phyloP scores from a whole-genome alignment of 169 alveolate genomes.

The Eimeria necatrix region DNA sequence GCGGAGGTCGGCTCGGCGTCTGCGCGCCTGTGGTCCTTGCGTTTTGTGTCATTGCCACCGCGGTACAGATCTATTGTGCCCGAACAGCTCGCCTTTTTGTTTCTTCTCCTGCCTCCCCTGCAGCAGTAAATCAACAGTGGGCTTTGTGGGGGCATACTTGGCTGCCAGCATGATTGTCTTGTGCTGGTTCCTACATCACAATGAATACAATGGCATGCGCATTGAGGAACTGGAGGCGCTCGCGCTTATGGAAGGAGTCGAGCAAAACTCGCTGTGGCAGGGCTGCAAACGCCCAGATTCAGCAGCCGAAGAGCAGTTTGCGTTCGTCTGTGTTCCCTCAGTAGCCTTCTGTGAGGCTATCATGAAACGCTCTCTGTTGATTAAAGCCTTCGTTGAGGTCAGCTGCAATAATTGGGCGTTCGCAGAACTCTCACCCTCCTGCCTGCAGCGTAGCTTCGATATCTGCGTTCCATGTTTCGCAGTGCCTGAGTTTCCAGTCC shows the following conservation, averaged over 20 bases:
- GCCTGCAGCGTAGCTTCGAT: no score
- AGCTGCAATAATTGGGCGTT: background rate
- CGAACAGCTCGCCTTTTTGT: background rate
- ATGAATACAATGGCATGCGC: conserved; percentile 77
- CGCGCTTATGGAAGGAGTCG: conserved; percentile 67
- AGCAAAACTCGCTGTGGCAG: conserved; percentile 52
- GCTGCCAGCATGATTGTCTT: conserved; percentile 41
- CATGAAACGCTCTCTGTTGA: conserved; percentile 69
- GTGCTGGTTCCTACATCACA: conserved; percentile 79
- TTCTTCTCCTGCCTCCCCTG: background rate
- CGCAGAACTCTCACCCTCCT: no score
- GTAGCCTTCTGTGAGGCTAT: conserved; percentile 35
- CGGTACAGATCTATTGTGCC: no score
- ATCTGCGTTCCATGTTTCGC: no score
- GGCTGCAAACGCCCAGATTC: background rate
- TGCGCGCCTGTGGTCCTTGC: no score
- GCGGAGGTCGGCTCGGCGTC: no score
- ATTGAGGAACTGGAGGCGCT: conserved; percentile 82
- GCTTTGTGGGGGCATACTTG: no score
- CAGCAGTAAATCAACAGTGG: no score
- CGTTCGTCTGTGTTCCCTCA: conserved; percentile 53
- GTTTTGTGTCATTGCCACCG: no score
- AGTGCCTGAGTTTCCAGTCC: no score
- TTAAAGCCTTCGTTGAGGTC: conserved; percentile 79
- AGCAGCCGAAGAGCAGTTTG: conserved; percentile 43